These are phyloP conservation scores for Rubroboletus pulcherrimus DNA, from an alignment of 768 basidiomycete genomes.

Conservation along the genomic window DNA sequence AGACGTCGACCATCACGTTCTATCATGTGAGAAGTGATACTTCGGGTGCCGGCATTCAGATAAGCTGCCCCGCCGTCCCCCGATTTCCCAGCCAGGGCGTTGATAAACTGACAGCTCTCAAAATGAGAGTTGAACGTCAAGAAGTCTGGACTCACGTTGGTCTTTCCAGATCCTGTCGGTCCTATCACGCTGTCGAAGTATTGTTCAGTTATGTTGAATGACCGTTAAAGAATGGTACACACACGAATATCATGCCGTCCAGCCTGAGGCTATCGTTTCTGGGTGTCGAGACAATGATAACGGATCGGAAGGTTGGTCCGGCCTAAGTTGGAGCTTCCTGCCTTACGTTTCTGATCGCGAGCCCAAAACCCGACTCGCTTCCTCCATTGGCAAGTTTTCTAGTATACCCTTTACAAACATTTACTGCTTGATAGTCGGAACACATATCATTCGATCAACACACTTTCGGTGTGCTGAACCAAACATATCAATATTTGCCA, in stretches of 20 bases:
- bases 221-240: neutral
- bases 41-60: neutral
- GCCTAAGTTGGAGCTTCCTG: too few relatives aligned
- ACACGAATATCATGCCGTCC: constrained; percentile 1
- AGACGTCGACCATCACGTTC: neutral
- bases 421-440: neutral
- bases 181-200: neutral
- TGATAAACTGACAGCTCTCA: constrained; percentile 6
- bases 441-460: too few relatives aligned
- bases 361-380: too few relatives aligned
- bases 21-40: neutral
- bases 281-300: too few relatives aligned
- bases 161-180: constrained; percentile 7
- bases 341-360: too few relatives aligned
- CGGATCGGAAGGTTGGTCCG: too few relatives aligned
- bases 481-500: neutral
- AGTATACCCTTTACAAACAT: too few relatives aligned
- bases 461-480: too few relatives aligned
- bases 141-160: neutral
- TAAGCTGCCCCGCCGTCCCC: too few relatives aligned
- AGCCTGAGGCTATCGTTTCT: neutral
- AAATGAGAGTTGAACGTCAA: neutral
- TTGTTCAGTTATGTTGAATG: neutral
- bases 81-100: neutral
- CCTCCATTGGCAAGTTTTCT: too few relatives aligned